Conservation (phyloP, 352 stramenopile species). For the Phytophthora cactorum region DNA sequence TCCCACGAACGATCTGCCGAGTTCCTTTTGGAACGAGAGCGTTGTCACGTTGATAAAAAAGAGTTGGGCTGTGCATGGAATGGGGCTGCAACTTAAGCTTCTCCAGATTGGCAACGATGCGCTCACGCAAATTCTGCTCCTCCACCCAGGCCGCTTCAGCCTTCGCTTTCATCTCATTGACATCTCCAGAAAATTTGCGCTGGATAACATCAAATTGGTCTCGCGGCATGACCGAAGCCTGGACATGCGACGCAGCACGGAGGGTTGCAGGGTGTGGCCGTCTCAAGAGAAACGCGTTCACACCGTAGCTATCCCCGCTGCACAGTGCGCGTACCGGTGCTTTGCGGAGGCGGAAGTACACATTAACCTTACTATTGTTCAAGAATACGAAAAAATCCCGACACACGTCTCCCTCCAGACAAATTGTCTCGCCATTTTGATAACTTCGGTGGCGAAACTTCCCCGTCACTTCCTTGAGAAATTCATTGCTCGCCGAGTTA, state of each 20-base stretch:
- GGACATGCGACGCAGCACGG: conserved; percentile 48
- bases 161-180: conserved; percentile 48
- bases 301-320: conserved; percentile 60
- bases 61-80: conserved; percentile 46
- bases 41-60: conserved; percentile 68
- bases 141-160: conserved; percentile 43
- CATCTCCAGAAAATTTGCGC: conserved; percentile 66
- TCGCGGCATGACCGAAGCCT: conserved; percentile 56
- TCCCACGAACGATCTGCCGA: conserved; percentile 5
- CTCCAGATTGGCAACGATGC: conserved; percentile 56
- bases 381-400: conserved; percentile 76
- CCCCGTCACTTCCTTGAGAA: conserved; percentile 68
- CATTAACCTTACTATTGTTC: conserved; percentile 47
- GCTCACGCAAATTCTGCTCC: conserved; percentile 34
- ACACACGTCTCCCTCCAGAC: conserved; percentile 61
- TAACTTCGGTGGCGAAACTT: conserved; percentile 68
- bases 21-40: conserved; percentile 12
- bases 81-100: conserved; percentile 61
- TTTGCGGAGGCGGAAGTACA: conserved; percentile 46
- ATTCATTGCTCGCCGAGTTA: conserved; percentile 47
- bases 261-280: conserved; percentile 50
- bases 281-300: conserved; percentile 65
- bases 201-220: conserved; percentile 72
- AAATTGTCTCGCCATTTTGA: conserved; percentile 66
- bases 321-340: conserved; percentile 47